Conservation (phyloP, 192 early-diverging fungal species). For the Coemansia sp. region DNA sequence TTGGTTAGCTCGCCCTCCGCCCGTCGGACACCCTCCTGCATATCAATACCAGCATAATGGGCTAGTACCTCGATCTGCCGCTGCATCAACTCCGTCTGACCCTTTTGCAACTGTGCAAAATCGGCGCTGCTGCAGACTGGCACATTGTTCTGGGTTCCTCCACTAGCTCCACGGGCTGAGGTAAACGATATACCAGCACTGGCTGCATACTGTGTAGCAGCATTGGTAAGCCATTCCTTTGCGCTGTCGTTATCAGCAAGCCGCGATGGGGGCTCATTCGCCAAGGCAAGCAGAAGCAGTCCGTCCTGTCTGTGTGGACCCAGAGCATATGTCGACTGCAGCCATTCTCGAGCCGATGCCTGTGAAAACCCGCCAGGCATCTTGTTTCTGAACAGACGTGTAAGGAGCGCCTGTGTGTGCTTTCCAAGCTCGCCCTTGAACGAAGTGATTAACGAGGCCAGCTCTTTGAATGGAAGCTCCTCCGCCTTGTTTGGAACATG, state of each 20-base stretch:
- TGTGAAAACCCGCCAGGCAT: slow-evolving; percentile 93
- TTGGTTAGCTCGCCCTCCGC: slow-evolving; percentile 63
- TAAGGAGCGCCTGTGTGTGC: slow-evolving; percentile 35
- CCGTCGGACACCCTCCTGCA: slow-evolving; percentile 66
- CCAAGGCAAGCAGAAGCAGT: slow-evolving; percentile 72
- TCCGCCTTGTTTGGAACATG: slow-evolving; percentile 83
- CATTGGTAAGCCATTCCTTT: slow-evolving; percentile 56
- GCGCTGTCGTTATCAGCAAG: slow-evolving; percentile 49
- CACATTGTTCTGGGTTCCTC: slow-evolving; percentile 2
- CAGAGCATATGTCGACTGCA: slow-evolving; percentile 73
- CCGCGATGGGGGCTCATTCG: slow-evolving; percentile 82
- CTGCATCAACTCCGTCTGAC: slow-evolving; percentile 68
- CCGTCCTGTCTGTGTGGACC: slow-evolving; percentile 77
- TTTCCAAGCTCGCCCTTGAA: slow-evolving; percentile 56
- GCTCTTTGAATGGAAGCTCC: slow-evolving; percentile 77
- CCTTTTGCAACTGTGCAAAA: slow-evolving; percentile 73
- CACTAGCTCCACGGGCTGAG: neutral
- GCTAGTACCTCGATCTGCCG: slow-evolving; percentile 85
- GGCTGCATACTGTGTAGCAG: slow-evolving; percentile 79
- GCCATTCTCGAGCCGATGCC: slow-evolving; percentile 66
- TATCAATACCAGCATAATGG: slow-evolving; percentile 75
- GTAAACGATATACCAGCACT: slow-evolving; percentile 68
- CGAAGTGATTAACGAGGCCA: slow-evolving; percentile 64
- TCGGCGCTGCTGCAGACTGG: slow-evolving; percentile 86
- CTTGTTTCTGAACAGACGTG: slow-evolving; percentile 81